Evolutionary conservation across 2,329 filamentous ascomycete genomes (phyloP).

Genomic region (Leptosphaerulina australis): DNA sequence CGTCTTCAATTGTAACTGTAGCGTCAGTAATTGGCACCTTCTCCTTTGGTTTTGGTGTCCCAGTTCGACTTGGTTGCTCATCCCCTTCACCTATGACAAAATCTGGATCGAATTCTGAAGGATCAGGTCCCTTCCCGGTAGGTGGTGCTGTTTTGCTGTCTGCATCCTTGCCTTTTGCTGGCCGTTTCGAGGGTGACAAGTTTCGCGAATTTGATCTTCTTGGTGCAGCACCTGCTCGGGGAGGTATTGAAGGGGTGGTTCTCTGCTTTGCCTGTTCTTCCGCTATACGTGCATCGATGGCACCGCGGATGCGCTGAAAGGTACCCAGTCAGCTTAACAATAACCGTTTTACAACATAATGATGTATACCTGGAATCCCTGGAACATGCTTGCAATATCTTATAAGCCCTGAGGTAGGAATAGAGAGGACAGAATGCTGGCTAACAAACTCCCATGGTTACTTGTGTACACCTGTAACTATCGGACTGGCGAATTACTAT

Average conservation of each 20-base stretch:
- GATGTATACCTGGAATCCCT: constrained; percentile 37
- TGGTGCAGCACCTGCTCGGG: constrained; percentile 54
- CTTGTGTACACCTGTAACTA: constrained; percentile 28
- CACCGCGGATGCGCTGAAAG: constrained; percentile 75
- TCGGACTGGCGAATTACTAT: constrained; percentile 1
- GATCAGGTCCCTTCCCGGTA: constrained; percentile 71
- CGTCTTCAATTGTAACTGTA: constrained; percentile 25
- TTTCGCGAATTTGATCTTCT: constrained; percentile 54
- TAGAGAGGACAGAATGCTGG: background rate
- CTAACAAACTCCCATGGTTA: constrained; percentile 12
- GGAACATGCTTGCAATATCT: constrained; percentile 42
- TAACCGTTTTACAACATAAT: constrained; percentile 40
- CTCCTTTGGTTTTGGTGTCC: constrained; percentile 61
- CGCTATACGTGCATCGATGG: constrained; percentile 84
- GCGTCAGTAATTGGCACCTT: constrained; percentile 41
- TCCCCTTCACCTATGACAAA: constrained; percentile 88
- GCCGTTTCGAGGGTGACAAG: constrained; percentile 47
- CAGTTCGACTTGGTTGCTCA: constrained; percentile 64
- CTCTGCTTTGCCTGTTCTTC: constrained; percentile 87
- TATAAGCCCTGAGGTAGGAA: constrained; percentile 18
- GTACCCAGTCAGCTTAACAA: constrained; percentile 27
- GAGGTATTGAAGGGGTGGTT: constrained; percentile 52
- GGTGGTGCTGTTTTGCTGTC: constrained; percentile 45
- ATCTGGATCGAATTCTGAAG: constrained; percentile 83
- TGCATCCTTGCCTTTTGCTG: constrained; percentile 39